These are phyloP conservation scores for Eucalyptus pumila DNA, from an alignment of 345 rosid species.

Conservation along the genomic window DNA sequence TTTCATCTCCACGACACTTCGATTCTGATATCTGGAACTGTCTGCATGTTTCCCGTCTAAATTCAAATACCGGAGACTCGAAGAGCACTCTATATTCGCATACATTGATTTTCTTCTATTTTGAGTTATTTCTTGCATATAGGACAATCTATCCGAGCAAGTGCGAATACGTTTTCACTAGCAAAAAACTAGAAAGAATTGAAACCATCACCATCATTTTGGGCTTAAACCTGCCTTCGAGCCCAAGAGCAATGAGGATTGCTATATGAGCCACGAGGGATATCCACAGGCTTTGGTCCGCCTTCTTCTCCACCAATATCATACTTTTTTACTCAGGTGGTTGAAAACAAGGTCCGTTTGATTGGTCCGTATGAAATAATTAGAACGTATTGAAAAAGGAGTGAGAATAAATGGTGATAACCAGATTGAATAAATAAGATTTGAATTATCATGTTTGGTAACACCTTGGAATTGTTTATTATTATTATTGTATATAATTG, in stretches of 20 bases:
- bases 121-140: background rate
- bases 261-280: background rate
- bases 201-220: background rate
- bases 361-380: background rate
- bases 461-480: background rate
- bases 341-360: background rate
- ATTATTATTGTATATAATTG: background rate
- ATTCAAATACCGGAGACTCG: background rate
- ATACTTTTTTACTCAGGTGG: background rate
- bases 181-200: background rate
- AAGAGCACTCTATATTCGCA: background rate
- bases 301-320: background rate
- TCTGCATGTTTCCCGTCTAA: background rate
- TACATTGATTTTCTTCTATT: background rate
- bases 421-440: background rate
- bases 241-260: background rate
- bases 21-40: background rate
- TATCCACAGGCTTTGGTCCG: background rate
- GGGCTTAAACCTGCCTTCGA: background rate
- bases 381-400: background rate
- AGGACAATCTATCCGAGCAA: background rate
- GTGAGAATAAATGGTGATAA: background rate
- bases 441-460: background rate
- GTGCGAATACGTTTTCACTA: background rate
- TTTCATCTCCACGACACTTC: background rate